Evolutionary conservation across 192 early-diverging fungal species (phyloP).

Genomic region (Neocallimastix lanati): DNA sequence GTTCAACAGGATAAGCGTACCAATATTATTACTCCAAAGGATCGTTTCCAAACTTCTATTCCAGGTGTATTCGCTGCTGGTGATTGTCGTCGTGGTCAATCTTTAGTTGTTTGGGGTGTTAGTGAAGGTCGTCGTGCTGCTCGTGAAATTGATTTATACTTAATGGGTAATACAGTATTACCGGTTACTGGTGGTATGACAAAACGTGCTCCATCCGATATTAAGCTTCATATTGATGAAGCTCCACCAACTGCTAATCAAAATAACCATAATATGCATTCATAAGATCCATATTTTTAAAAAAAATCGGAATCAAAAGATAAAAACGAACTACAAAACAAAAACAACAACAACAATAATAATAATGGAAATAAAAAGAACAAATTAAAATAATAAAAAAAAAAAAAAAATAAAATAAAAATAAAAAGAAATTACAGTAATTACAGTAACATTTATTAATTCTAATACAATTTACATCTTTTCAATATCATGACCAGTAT

Average conservation of each 20-base stretch:
- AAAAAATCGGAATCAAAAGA: too few relatives aligned
- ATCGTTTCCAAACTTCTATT: conserved; percentile 57
- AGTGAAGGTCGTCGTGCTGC: conserved; percentile 93
- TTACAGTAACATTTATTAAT: too few relatives aligned
- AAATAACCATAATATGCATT: conserved; percentile 1
- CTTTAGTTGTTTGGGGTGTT: conserved; percentile 93
- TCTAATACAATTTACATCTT: too few relatives aligned
- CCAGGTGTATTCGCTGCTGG: conserved; percentile 85
- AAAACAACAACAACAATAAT: conserved; percentile 8
- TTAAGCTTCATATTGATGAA: conserved; percentile 11
- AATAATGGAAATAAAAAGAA: conserved; percentile 4
- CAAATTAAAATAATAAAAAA: too few relatives aligned
- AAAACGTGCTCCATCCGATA: conserved; percentile 19
- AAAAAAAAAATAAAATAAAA: too few relatives aligned
- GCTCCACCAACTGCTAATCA: conserved; percentile 2
- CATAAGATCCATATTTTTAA: too few relatives aligned
- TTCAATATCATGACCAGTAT: too few relatives aligned
- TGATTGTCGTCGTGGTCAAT: conserved; percentile 91
- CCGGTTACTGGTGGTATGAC: conserved; percentile 77
- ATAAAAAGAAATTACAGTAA: too few relatives aligned
- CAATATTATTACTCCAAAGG: conserved; percentile 63
- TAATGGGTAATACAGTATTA: conserved; percentile 63
- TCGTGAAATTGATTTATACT: conserved; percentile 68
- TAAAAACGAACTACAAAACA: too few relatives aligned
- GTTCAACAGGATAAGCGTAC: conserved; percentile 57